These are phyloP conservation scores for Petunia axillaris DNA, from an alignment of 257 asterid genomes.

Conservation along the genomic window DNA sequence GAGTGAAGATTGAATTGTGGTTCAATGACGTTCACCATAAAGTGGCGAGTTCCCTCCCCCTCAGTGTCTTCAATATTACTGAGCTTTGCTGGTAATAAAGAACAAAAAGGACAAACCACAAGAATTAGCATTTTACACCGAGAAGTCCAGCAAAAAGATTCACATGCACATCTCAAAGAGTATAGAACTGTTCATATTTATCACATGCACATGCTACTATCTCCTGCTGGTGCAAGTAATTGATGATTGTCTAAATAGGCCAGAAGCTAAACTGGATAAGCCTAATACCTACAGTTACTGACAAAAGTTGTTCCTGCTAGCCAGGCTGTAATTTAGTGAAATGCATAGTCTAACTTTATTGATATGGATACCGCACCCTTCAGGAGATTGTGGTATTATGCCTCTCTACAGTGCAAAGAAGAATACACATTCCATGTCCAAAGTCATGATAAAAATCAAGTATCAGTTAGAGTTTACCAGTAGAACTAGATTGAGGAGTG, in stretches of 20 bases:
- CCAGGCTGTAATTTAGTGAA: neutral
- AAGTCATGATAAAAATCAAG: slow-evolving; percentile 7
- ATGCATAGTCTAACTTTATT: slow-evolving; percentile 11
- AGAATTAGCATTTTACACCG: neutral
- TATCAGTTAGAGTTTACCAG: slow-evolving; percentile 54
- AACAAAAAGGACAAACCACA: slow-evolving; percentile 30
- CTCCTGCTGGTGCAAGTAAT: slow-evolving; percentile 9
- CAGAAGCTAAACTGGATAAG: neutral
- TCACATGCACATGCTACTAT: slow-evolving; percentile 18
- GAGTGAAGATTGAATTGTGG: slow-evolving; percentile 99
- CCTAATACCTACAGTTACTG: slow-evolving; percentile 7
- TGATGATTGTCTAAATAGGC: slow-evolving; percentile 13
- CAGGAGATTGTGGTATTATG: neutral
- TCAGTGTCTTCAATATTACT: slow-evolving; percentile 66
- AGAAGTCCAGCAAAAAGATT: neutral
- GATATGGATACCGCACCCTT: neutral
- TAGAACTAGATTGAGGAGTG: slow-evolving; percentile 42
- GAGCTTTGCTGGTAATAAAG: slow-evolving; percentile 56
- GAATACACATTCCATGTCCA: slow-evolving; percentile 20
- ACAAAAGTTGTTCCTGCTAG: slow-evolving; percentile 15
- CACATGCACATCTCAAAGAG: slow-evolving; percentile 15
- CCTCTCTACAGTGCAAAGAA: slow-evolving; percentile 3
- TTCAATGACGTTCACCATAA: slow-evolving; percentile 98
- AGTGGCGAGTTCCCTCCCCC: slow-evolving; percentile 94
- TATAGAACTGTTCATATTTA: slow-evolving; percentile 15